These are phyloP conservation scores for Colletotrichum sp. DNA, from an alignment of 2,329 filamentous ascomycete genomes.

Conservation along the genomic window DNA sequence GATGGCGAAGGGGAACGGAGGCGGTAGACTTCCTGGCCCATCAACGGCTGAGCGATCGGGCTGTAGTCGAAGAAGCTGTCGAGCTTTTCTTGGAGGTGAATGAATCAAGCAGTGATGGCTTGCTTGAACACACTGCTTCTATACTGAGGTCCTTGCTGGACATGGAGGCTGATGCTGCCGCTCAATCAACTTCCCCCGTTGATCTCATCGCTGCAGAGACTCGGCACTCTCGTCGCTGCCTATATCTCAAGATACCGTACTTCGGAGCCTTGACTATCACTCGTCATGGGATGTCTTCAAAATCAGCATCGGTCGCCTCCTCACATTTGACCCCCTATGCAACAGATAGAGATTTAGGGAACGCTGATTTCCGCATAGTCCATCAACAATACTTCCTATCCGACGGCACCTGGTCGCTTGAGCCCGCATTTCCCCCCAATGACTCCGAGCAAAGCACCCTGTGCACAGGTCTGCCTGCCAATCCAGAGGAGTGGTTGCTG, in stretches of 20 bases:
- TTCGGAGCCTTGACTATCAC: background rate
- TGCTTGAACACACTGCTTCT: slow-evolving; percentile 30
- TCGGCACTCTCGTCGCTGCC: background rate
- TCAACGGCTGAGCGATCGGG: slow-evolving; percentile 41
- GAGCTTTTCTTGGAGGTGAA: slow-evolving; percentile 36
- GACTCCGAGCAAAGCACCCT: background rate
- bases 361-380: background rate
- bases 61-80: slow-evolving; percentile 38
- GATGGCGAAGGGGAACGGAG: background rate
- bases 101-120: slow-evolving; percentile 28
- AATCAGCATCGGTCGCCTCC: background rate
- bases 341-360: background rate
- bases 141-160: slow-evolving; percentile 30
- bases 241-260: background rate
- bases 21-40: slow-evolving; percentile 37
- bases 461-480: background rate
- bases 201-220: background rate
- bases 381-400: background rate
- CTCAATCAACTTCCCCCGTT: too few relatives aligned
- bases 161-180: background rate
- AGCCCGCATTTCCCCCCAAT: background rate
- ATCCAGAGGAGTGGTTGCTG: background rate
- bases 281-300: background rate
- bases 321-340: background rate
- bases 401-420: background rate